Percentiles rank a stretch among this genome's conserved stretches.
These are phyloP conservation scores for Pyrenopolyporus hunteri DNA, from an alignment of 495 filamentous ascomycete species.

Conservation along the genomic window DNA sequence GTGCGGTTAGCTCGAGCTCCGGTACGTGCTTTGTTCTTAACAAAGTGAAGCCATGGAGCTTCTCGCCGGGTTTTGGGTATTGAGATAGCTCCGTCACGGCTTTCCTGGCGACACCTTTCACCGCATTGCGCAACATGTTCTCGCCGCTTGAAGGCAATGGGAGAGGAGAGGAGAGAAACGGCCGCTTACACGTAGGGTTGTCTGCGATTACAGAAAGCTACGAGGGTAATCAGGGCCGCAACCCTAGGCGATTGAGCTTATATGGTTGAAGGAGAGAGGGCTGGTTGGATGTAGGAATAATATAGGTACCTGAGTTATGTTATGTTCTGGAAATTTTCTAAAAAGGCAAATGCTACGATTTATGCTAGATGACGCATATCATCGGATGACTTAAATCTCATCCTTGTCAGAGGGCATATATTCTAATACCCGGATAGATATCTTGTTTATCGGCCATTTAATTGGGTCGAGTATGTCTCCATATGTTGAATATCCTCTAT, in stretches of 20 bases:
- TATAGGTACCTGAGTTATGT: neutral
- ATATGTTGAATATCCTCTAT: neutral
- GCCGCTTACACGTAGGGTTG: too few species aligned
- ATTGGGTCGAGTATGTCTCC: neutral
- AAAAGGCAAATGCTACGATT: conserved; percentile 14
- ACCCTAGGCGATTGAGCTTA: neutral
- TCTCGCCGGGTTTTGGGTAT: conserved; percentile 78
- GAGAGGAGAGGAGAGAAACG: neutral
- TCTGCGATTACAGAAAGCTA: too few species aligned
- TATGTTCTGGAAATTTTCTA: conserved; percentile 35
- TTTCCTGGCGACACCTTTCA: conserved; percentile 60
- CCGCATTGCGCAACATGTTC: conserved; percentile 58
- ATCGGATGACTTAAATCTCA: neutral
- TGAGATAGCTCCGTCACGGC: conserved; percentile 73
- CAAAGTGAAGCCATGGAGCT: conserved; percentile 91
- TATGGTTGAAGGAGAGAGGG: neutral
- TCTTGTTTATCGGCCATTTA: neutral
- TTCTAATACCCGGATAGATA: neutral
- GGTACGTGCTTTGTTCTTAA: conserved; percentile 87
- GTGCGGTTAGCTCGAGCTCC: conserved; percentile 88
- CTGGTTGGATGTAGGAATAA: neutral
- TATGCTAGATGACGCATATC: conserved; percentile 38
- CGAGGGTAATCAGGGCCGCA: too few species aligned
- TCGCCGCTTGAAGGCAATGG: conserved; percentile 1
- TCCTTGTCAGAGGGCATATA: neutral